These are phyloP conservation scores for Stereum hirsutum DNA, from an alignment of 1,284 basidiomycete species.

Conservation along the genomic window DNA sequence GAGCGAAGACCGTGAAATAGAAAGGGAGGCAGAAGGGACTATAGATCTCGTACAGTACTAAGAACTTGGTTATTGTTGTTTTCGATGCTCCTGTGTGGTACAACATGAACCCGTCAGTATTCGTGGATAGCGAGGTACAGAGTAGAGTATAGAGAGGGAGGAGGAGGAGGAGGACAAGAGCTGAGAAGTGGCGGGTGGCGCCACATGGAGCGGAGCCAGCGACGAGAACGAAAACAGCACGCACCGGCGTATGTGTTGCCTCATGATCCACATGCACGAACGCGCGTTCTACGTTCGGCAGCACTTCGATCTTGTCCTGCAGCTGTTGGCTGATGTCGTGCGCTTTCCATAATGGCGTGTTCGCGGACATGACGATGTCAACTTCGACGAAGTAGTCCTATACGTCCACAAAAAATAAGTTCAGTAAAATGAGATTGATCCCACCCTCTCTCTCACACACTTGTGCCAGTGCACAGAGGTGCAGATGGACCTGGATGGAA, in stretches of 20 bases:
- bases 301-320: slow-evolving; percentile 89
- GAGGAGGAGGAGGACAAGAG: too few species aligned
- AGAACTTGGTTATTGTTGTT: too few species aligned
- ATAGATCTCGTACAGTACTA: too few species aligned
- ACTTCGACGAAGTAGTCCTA: slow-evolving; percentile 90
- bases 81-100: too few species aligned
- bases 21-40: too few species aligned
- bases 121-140: too few species aligned
- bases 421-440: background rate
- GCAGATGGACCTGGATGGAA: too few species aligned
- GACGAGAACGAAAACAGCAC: slow-evolving; percentile 15
- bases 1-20: too few species aligned
- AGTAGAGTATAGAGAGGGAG: too few species aligned
- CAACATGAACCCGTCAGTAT: too few species aligned
- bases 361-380: slow-evolving; percentile 88
- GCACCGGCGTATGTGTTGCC: slow-evolving; percentile 73
- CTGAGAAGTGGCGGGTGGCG: too few species aligned
- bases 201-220: background rate
- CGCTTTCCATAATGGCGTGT: slow-evolving; percentile 85
- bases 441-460: background rate
- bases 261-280: slow-evolving; percentile 96
- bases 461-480: background rate
- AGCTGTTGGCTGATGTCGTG: slow-evolving; percentile 90
- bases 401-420: background rate
- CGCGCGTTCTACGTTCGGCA: slow-evolving; percentile 87